These are phyloP conservation scores for Linum lewisii DNA, from an alignment of 345 rosid genomes.

Conservation along the genomic window DNA sequence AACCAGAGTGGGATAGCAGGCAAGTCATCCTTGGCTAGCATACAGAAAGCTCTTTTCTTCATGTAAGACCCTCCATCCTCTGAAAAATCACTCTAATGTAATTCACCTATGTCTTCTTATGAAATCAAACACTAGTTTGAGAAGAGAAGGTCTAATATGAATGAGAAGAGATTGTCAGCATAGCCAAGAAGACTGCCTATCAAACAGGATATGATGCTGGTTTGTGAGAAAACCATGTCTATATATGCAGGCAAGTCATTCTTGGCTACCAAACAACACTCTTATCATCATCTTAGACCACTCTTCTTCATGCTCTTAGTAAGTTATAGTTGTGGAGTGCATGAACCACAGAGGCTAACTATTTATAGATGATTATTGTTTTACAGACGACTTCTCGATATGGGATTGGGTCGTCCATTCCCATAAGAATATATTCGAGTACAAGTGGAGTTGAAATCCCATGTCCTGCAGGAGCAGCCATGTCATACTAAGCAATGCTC, in stretches of 20 bases:
- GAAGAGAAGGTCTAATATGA: background rate
- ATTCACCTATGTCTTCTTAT: no score
- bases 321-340: background rate
- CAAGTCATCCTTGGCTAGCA: conserved; percentile 9
- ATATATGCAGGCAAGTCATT: conserved; percentile 1
- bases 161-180: background rate
- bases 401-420: background rate
- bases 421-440: background rate
- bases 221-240: background rate
- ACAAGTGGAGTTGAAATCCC: no score
- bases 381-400: background rate
- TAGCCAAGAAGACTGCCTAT: conserved; percentile 4
- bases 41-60: conserved; percentile 1
- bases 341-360: background rate
- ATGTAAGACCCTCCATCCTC: conserved; percentile 2
- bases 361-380: background rate
- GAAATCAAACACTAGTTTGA: background rate
- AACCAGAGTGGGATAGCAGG: background rate
- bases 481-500: no score
- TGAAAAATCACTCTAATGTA: no score
- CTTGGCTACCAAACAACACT: conserved; percentile 7
- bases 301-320: background rate
- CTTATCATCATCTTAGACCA: conserved; percentile 1
- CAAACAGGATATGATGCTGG: background rate
- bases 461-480: no score